Base-by-base conservation (phyloP, 306 rosid species). In the Cicer judaicum region DNA sequence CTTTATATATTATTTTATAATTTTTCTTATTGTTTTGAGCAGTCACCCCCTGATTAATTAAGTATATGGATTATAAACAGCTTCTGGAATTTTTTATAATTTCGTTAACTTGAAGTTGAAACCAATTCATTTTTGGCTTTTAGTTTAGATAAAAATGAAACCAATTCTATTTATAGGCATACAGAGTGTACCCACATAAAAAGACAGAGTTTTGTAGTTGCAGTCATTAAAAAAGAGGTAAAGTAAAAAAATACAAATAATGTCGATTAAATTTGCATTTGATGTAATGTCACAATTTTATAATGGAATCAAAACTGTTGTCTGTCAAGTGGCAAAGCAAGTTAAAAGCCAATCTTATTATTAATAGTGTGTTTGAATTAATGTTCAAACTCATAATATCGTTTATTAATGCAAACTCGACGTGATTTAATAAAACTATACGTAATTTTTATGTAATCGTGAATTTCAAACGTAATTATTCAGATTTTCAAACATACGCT, bases 31-130 rank as follows among this genome's bases (percentile, higher is more conserved):
- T 49, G 21, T 50, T 53, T 15, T 50, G 36, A 63, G 9, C 70
- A 52, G 48, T 70, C 48, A 24, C 82, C 56, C 34, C 69, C 77
- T 49, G 62, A 56, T n/a, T 49, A n/a, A 34, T 24, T 40, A 73
- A 70, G 60, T 62, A 13, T 15, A 41, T 70, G 63, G 21, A 40
- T 48, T 19, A 67, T 46, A 65, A 44, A 73, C 56, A 57, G 48
- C 56, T 46, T 13, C 16, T 41, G 42, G 18, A 63, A 46, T 42
- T 16, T 71, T 43, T 44, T 57, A 39, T 18, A 7, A 38, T 65
- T 55, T 36, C 66, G 41, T 44, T 79, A 44, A 19, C 64, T 56
- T 79, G 29, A 44, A 19, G 56, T 56, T 79, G 16, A 56, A 50
- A 50, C 24, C 36, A 21, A 47, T 60, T 54, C 61, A 0, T 72